Evolutionary conservation across 805 yeast species (phyloP).

Genomic region (Candida tibetensis): DNA sequence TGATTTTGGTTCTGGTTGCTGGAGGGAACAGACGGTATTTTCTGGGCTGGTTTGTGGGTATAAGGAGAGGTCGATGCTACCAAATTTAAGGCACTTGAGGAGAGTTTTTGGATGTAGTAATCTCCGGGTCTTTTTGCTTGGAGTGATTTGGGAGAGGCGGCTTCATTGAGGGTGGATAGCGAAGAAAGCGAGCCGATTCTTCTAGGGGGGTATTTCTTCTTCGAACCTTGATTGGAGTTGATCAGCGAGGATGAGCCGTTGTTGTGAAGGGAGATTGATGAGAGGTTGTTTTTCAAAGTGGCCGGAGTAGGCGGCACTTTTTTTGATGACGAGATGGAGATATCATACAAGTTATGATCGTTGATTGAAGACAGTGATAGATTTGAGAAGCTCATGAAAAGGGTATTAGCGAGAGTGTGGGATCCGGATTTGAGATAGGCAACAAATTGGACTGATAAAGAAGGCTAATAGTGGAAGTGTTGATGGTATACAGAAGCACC

Average conservation of each 20-base stretch:
- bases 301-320: neutral
- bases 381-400: conserved; percentile 11
- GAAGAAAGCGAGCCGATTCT: conserved; percentile 29
- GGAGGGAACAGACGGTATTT: neutral
- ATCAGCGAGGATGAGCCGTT: conserved; percentile 5
- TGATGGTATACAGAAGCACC: too few relatives aligned
- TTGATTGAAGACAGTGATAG: conserved; percentile 18
- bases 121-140: conserved; percentile 38
- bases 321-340: conserved; percentile 12
- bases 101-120: conserved; percentile 33
- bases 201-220: conserved; percentile 22
- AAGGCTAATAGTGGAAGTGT: too few relatives aligned
- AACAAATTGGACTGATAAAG: too few relatives aligned
- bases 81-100: conserved; percentile 20
- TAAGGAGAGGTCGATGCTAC: conserved; percentile 1
- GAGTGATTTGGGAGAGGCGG: conserved; percentile 2
- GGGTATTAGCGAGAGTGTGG: too few relatives aligned
- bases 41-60: conserved; percentile 4
- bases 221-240: conserved; percentile 8
- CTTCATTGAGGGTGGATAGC: conserved; percentile 17
- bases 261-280: conserved; percentile 2
- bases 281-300: conserved; percentile 1
- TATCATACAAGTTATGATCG: conserved; percentile 26
- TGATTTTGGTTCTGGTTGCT: neutral
- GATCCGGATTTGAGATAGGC: too few relatives aligned